Conservation (phyloP, 2,329 filamentous ascomycete genomes). For the Escovopsis sp. region DNA sequence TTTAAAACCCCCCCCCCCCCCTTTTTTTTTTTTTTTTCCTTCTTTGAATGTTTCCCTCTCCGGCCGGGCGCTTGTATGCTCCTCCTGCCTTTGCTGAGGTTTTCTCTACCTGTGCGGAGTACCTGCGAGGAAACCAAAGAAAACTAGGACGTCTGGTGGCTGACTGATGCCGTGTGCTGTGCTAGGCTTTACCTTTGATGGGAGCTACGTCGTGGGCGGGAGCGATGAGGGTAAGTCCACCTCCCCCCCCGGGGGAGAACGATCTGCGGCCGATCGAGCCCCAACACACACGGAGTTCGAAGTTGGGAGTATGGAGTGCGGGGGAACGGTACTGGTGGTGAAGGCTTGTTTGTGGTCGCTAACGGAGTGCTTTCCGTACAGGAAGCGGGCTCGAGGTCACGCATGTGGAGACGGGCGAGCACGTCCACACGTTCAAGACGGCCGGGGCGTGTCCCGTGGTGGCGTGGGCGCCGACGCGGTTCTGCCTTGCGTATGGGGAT, state of each 20-base stretch:
- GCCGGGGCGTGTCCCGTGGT: slow-evolving; percentile 49
- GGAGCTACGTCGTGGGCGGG: slow-evolving; percentile 58
- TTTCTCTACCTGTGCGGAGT: no score
- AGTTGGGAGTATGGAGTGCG: no score
- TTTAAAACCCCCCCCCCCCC: no score
- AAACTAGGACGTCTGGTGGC: background rate
- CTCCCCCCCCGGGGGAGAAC: background rate
- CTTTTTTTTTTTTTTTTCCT: background rate
- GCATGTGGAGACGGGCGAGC: slow-evolving; percentile 60
- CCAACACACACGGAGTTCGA: no score
- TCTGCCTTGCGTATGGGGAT: slow-evolving; percentile 62
- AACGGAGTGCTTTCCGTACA: slow-evolving; percentile 9
- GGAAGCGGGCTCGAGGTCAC: slow-evolving; percentile 52
- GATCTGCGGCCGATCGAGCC: no score
- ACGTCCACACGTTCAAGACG: slow-evolving; percentile 58
- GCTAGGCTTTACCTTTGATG: slow-evolving; percentile 62
- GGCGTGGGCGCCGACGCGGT: slow-evolving; percentile 62
- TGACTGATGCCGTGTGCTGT: background rate
- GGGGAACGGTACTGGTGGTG: no score
- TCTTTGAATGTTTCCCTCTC: no score
- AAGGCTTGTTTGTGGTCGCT: background rate
- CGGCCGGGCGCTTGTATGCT: no score
- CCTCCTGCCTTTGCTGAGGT: no score
- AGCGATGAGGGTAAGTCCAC: slow-evolving; percentile 49
- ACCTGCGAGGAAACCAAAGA: no score